Base-by-base conservation (phyloP, 768 basidiomycete species). In the Mycena maculata region DNA sequence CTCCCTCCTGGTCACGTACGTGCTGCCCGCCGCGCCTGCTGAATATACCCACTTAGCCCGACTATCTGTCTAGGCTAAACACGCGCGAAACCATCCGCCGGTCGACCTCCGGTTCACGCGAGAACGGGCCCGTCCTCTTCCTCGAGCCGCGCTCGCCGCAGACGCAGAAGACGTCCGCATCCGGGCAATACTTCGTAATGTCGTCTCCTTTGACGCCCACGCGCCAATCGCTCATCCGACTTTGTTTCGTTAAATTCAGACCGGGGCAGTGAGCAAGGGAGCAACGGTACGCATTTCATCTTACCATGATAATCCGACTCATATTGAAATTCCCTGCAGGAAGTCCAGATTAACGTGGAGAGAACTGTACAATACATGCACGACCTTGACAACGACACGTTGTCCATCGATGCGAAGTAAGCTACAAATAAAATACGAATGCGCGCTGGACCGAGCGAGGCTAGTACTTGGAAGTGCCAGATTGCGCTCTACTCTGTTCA, bases 1-100 rank as follows among this genome's bases (percentile, higher is more conserved):
- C 33, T 67, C 66, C 10, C 49, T 67, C 6, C 60, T 67, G 4
- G 66, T 67, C 31, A 67, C 60, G 60, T 67, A 60, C 58, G 65
- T 48, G 16, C 11, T 28, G 18, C 25, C n/a, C 23, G 4, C 7
- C 10, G 4, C 11, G 27, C 22, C 44, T 16, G n/a, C 4, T 1
- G 20, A 25, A 20, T 18, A 4, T 25, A 4, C 36, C 42, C 27
- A 9, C 44, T 55, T 1, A 45, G 5, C 27, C 41, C 10, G 16
- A 28, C 36, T 10, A 11, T 15, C 15, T 45, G 36, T 36, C 33
- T 44, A 67, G 65, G 23, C 65, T 67, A 5, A 67, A 67, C 16
- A 67, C 66, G 3, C 54, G 66, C 4, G 39, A 63, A 62, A 58
- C 50, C 48, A 62, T 67, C 48, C 66, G 66, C 49, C 49, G 45